Conservation (phyloP, 23 red algal genomes). For the Cyanidioschyzon merolae region DNA sequence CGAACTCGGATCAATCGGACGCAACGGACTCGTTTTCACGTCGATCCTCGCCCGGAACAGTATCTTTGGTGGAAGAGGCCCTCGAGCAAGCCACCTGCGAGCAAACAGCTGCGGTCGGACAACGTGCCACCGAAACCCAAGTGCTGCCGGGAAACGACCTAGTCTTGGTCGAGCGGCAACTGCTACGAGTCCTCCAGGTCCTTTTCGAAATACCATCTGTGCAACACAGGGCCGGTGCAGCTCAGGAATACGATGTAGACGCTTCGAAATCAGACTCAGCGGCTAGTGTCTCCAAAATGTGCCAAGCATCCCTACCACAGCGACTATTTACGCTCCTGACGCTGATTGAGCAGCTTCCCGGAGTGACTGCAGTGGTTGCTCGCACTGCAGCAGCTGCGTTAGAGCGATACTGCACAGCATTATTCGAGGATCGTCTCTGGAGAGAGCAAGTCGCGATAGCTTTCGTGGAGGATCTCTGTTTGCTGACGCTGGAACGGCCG, state of each 20-base stretch:
- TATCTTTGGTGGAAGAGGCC: too few species aligned
- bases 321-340: neutral
- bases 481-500: neutral
- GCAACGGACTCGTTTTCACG: too few species aligned
- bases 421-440: neutral
- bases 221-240: neutral
- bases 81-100: too few species aligned
- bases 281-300: neutral
- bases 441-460: neutral
- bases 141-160: neutral
- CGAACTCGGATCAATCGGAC: too few species aligned
- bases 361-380: neutral
- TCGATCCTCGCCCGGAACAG: too few species aligned
- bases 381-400: constrained; percentile 2
- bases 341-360: neutral
- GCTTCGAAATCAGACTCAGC: neutral
- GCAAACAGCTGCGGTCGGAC: neutral
- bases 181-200: constrained; percentile 9
- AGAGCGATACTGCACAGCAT: neutral
- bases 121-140: too few species aligned
- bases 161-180: neutral
- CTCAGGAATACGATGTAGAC: neutral
- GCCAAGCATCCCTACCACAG: neutral
- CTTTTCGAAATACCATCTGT: neutral
- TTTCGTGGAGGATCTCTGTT: neutral